Base-by-base conservation (phyloP, 2,329 filamentous ascomycete genomes). In the Kalmusia sp. region DNA sequence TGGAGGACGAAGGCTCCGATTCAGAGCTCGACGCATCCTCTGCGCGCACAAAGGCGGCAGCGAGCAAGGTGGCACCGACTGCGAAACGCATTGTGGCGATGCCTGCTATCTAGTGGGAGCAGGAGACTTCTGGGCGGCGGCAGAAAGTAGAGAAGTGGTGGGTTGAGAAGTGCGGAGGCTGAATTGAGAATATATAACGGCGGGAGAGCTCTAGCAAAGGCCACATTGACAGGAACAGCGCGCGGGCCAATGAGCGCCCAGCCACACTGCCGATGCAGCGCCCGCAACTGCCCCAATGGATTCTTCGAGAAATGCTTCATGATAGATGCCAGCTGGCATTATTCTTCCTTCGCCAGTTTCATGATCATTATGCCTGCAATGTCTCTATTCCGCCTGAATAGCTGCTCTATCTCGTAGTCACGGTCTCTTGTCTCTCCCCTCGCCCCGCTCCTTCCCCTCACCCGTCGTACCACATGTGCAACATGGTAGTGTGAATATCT, bases 41-140 rank as follows among this genome's bases (percentile, higher is more conserved):
- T 64, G 86, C 85, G 75, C 87, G 84, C 63, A 88, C 88, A 71
- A 90, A 86, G 70, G 90, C 89, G 74, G 91, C 84, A 69, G 84
- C 88, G 71, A 89, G 82, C 69, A 86, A 76, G 64, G 89, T 86
- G 64, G 88, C 89, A 69, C 92, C 85, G 72, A 89, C 86, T 76
- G 89, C 82, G 80, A 96, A 87, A 86, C 71, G 70, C 71, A 74
- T 74, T 61, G 62, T 69, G 59, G 56, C 56, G 33, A 47, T 66
- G 61, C 68, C 67, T 71, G 59, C 67, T 65, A 64, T 70, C 58
- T 61, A 41, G 57, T 30, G 7, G 43, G 46, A 64, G 63, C 59
- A 63, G 67, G 64, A 65, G 67, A 67, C 64, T 62, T 70, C 68
- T 47, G 41, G 44, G 50, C 45, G 43, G 52, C 41, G 21, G 30